Conservation (phyloP, 495 filamentous ascomycete genomes). For the Penicillium waksmanii region DNA sequence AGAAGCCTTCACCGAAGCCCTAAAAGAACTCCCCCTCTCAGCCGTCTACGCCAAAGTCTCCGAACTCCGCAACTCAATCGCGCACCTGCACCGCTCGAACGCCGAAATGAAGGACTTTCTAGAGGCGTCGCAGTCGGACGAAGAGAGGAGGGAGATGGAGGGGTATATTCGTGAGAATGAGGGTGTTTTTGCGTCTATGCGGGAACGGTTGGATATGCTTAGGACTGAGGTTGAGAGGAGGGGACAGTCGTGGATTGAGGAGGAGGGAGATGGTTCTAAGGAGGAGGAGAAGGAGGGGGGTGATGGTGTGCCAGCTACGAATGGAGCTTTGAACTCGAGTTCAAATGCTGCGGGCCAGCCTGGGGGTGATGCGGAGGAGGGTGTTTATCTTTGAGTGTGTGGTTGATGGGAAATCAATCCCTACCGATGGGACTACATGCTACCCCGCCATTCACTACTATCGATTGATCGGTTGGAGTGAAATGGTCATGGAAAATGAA, state of each 20-base stretch:
- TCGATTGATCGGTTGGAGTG: too few relatives aligned
- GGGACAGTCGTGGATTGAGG: constrained; percentile 70
- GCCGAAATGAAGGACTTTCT: constrained; percentile 65
- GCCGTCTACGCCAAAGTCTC: constrained; percentile 77
- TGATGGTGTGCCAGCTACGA: constrained; percentile 25
- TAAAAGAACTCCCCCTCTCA: constrained; percentile 71
- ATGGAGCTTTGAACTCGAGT: constrained; percentile 23
- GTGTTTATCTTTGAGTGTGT: constrained; percentile 63
- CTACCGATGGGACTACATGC: too few relatives aligned
- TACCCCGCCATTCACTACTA: too few relatives aligned
- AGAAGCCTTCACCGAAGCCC: constrained; percentile 62
- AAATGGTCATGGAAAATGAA: too few relatives aligned
- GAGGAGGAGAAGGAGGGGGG: constrained; percentile 20
- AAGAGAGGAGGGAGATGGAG: constrained; percentile 63
- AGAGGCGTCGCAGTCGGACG: constrained; percentile 48
- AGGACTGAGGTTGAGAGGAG: constrained; percentile 75
- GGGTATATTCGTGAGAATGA: constrained; percentile 67
- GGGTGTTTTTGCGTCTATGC: constrained; percentile 71
- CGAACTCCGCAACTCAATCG: constrained; percentile 81
- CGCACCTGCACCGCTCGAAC: constrained; percentile 81
- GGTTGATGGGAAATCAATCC: background rate
- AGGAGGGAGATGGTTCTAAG: constrained; percentile 30
- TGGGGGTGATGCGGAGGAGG: constrained; percentile 56
- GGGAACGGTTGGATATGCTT: constrained; percentile 68
- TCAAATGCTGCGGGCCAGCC: constrained; percentile 1